phyloP scores from a whole-genome alignment of 2,329 filamentous ascomycete genomes.

The Aspergillus transmontanensis region DNA sequence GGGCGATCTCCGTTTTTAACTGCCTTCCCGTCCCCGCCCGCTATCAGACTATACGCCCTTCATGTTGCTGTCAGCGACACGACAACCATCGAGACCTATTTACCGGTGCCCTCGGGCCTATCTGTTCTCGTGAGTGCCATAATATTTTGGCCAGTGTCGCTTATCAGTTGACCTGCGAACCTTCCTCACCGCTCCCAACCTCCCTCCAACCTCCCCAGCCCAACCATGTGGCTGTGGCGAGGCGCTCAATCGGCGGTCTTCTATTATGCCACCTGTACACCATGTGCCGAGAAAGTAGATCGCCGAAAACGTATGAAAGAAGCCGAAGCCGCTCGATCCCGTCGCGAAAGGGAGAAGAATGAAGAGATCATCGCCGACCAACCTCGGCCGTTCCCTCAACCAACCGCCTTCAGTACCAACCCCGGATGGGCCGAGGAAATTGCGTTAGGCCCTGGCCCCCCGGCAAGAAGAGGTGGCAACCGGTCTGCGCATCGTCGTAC shows the following conservation, averaged over 20 bases:
- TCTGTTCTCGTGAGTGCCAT: constrained; percentile 23
- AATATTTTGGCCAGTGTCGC: not conserved
- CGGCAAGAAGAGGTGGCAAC: constrained; percentile 58
- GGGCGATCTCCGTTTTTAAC: constrained; percentile 28
- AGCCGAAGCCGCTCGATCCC: constrained; percentile 70
- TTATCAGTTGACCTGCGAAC: constrained; percentile 1
- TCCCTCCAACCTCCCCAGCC: constrained; percentile 13
- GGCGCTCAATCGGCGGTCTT: constrained; percentile 54
- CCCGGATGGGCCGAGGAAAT: constrained; percentile 90
- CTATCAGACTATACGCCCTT: constrained; percentile 30
- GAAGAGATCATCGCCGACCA: constrained; percentile 64
- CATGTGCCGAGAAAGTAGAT: constrained; percentile 70
- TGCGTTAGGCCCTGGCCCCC: constrained; percentile 72
- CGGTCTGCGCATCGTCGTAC: constrained; percentile 56
- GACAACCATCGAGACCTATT: constrained; percentile 27
- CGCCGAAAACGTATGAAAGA: constrained; percentile 71
- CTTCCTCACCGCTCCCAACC: constrained; percentile 8
- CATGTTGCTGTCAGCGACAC: constrained; percentile 35
- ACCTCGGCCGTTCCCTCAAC: constrained; percentile 75
- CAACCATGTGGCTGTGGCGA: constrained; percentile 50
- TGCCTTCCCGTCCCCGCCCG: constrained; percentile 11
- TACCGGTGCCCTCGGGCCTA: constrained; percentile 26
- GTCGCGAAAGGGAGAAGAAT: constrained; percentile 65
- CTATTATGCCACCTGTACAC: constrained; percentile 53
- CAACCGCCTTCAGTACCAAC: constrained; percentile 78